These are phyloP conservation scores for Ogataea methylovora DNA, from an alignment of 805 yeast genomes.

Conservation along the genomic window DNA sequence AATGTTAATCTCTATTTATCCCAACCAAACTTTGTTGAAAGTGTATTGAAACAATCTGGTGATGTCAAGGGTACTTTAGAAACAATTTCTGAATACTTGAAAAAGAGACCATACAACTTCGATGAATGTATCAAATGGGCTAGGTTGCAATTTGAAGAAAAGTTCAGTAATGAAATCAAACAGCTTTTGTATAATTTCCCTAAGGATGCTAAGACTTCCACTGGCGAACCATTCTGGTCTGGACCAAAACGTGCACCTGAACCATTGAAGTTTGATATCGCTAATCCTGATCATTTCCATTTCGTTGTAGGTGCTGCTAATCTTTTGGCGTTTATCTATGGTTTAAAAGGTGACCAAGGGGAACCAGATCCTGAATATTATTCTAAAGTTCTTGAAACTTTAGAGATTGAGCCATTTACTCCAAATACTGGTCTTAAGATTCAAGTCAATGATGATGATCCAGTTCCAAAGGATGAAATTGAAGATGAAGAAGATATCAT, in stretches of 20 bases:
- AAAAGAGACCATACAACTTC: conserved; percentile 78
- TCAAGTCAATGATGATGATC: conserved; percentile 81
- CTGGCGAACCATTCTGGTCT: conserved; percentile 94
- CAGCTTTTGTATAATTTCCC: conserved; percentile 95
- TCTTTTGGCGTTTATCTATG: conserved; percentile 84
- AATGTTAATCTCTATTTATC: conserved; percentile 85
- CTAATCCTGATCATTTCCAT: conserved; percentile 70
- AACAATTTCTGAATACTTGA: conserved; percentile 68
- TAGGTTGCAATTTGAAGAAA: conserved; percentile 76
- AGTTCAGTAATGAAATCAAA: conserved; percentile 76
- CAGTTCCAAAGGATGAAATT: conserved; percentile 65
- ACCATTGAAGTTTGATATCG: conserved; percentile 71
- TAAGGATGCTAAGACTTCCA: conserved; percentile 80
- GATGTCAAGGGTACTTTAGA: conserved; percentile 84
- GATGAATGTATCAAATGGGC: conserved; percentile 97
- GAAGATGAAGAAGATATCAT: conserved; percentile 56
- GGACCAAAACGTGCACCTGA: conserved; percentile 96
- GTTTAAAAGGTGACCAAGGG: conserved; percentile 68
- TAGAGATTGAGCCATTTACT: conserved; percentile 54
- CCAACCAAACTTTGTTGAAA: conserved; percentile 90
- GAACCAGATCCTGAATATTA: conserved; percentile 42
- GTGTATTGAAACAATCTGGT: conserved; percentile 83
- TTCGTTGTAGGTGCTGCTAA: conserved; percentile 88
- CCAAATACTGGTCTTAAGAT: conserved; percentile 75
- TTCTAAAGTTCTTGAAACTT: conserved; percentile 40